Percentiles rank a stretch among this genome's conserved stretches.
phyloP scores from a whole-genome alignment of 257 asterid genomes.

The Verbena officinalis region DNA sequence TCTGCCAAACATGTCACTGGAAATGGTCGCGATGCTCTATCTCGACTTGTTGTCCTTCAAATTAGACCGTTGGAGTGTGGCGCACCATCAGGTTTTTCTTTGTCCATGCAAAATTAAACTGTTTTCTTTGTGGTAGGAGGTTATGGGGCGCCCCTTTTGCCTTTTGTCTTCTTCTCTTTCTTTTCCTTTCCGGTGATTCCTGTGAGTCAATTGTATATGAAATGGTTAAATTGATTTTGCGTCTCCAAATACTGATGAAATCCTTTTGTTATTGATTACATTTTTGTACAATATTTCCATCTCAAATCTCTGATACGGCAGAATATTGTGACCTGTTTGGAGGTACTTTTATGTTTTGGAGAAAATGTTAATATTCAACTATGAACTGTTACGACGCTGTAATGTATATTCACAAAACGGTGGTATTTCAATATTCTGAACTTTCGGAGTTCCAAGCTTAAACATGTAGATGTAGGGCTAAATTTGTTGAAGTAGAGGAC shows the following conservation, averaged over 20 bases:
- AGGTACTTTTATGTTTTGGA: background rate
- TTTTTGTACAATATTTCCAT: conserved; percentile 38
- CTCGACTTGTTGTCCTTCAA: conserved; percentile 22
- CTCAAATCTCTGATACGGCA: conserved; percentile 14
- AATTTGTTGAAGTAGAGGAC: too few relatives aligned
- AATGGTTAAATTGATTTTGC: conserved; percentile 30
- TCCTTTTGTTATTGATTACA: conserved; percentile 27
- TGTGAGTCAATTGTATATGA: conserved; percentile 45
- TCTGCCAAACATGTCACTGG: conserved; percentile 42
- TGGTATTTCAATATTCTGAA: too few relatives aligned
- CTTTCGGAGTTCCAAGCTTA: too few relatives aligned
- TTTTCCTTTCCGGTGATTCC: conserved; percentile 18
- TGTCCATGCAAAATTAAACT: conserved; percentile 18
- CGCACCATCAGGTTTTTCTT: conserved; percentile 29
- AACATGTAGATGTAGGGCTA: too few relatives aligned
- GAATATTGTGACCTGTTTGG: background rate
- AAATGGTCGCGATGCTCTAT: conserved; percentile 29
- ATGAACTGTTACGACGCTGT: too few relatives aligned
- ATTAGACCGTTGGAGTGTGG: conserved; percentile 24
- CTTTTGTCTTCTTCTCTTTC: conserved; percentile 15
- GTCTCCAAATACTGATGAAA: conserved; percentile 21
- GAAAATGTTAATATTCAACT: background rate
- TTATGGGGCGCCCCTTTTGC: conserved; percentile 21
- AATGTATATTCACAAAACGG: too few relatives aligned
- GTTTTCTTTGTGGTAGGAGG: conserved; percentile 16